Evolutionary conservation across 768 basidiomycete genomes (phyloP), one percentile per base, ranked within the genome.

Genomic region (Filobasidium floriforme): DNA sequence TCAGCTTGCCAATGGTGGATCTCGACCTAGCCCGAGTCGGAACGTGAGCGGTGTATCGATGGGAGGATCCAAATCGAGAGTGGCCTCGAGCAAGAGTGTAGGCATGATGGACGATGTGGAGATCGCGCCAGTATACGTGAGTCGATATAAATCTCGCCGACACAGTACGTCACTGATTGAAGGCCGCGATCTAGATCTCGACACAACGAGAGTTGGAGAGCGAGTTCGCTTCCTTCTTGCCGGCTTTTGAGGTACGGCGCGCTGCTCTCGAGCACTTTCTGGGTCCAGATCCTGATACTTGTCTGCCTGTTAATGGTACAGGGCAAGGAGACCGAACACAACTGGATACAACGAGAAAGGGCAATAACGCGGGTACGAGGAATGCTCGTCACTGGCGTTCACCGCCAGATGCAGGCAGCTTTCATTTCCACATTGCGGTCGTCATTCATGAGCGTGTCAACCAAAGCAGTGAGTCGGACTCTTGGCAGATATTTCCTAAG

Each of bases 261-360:
- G 11, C 51, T 49, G 15, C 46, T 49, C 18, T 49, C 18, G 46
- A 49, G 14, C 46, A 49, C 3, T 37, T 37, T 37, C 32, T 9
- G 32, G 3, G 3, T 37, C 32, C 32, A 37, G 32, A 37, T 37
- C 32, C 32, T 37, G 32, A 37, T 37, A 4, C 32, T 37, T 60
- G 64, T 41, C 60, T 41, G 28, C 22, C 14, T 37, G n/a, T 7
- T 7, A 18, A 29, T 19, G 55, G 55, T 63, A 1, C 68, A 92
- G 88, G 96, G 94, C n/a, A 94, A 85, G 80, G 94, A 99, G 80
- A 89, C 89, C 0, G 94, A 99, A 75, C 90, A 93, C 69, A 99
- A 99, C 72, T 99, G 94, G 94, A 82, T 84, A 51, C 80, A 82
- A 32, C 84, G 94, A 66, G 94, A 99, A 68, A 84, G 83, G 70